Conservation (phyloP, 352 stramenopile species). For the Phytophthora meadii region DNA sequence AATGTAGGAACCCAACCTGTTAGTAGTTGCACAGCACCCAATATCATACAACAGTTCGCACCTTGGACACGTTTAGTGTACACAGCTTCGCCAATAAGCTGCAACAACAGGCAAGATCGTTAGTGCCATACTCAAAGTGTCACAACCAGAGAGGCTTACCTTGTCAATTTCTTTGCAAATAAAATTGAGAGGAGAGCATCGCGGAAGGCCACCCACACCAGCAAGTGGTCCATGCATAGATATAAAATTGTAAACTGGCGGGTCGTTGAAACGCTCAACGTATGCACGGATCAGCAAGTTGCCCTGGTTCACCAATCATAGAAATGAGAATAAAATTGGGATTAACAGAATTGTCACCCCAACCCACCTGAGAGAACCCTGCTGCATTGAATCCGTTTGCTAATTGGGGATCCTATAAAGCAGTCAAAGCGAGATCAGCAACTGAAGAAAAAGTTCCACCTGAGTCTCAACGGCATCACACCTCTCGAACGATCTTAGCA, state of each 20-base stretch:
- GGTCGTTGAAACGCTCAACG: slow-evolving; percentile 93
- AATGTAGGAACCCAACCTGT: slow-evolving; percentile 11
- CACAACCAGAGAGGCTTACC: slow-evolving; percentile 27
- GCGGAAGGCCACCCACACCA: slow-evolving; percentile 88
- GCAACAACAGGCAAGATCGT: slow-evolving; percentile 14
- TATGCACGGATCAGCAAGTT: slow-evolving; percentile 96
- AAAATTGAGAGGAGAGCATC: slow-evolving; percentile 86
- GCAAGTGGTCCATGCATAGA: slow-evolving; percentile 93
- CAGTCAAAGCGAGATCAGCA: slow-evolving; percentile 6
- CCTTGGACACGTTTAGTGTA: slow-evolving; percentile 90
- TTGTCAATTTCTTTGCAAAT: slow-evolving; percentile 88
- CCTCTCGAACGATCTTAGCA: slow-evolving; percentile 77
- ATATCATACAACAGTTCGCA: slow-evolving; percentile 11
- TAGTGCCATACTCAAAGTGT: neutral
- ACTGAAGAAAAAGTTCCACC: neutral
- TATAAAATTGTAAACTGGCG: slow-evolving; percentile 91
- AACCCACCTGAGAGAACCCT: slow-evolving; percentile 90
- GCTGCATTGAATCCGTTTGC: slow-evolving; percentile 92
- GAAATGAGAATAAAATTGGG: neutral
- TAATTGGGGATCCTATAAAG: slow-evolving; percentile 78
- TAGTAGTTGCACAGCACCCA: slow-evolving; percentile 1
- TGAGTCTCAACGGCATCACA: slow-evolving; percentile 20
- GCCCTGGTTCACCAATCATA: slow-evolving; percentile 44
- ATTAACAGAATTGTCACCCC: neutral
- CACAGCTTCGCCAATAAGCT: slow-evolving; percentile 87